A percentile compares a stretch with the other conserved stretches of the same genome.
These are phyloP conservation scores for Phytomonas francai DNA, from an alignment of 208 protist genomes.

Conservation along the genomic window DNA sequence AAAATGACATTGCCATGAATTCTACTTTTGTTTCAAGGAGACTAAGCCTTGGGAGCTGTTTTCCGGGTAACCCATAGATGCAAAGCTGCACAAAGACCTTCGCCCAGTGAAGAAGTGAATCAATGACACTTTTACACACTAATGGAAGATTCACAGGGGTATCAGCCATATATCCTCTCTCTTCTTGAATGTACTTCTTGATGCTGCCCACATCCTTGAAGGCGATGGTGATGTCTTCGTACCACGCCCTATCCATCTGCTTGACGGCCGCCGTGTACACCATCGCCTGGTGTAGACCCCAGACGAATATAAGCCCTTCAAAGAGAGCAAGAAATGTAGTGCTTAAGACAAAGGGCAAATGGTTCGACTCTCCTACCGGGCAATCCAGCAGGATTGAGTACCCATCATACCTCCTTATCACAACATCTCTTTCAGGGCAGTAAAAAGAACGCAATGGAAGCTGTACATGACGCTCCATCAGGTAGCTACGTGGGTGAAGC, in stretches of 20 bases:
- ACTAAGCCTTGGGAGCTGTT: not conserved
- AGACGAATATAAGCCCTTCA: slow-evolving; percentile 40
- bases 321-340: slow-evolving; percentile 37
- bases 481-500: slow-evolving; percentile 59
- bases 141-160: not conserved
- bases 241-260: slow-evolving; percentile 15
- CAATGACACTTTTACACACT: not conserved
- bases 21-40: not conserved
- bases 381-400: slow-evolving; percentile 62
- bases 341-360: slow-evolving; percentile 45
- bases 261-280: not conserved
- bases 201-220: not conserved
- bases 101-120: not conserved
- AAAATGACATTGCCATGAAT: not conserved
- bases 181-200: not conserved
- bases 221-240: slow-evolving; percentile 18
- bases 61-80: not conserved
- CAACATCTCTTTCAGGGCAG: slow-evolving; percentile 57
- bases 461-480: slow-evolving; percentile 42
- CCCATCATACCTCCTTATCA: slow-evolving; percentile 64
- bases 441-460: slow-evolving; percentile 73
- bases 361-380: slow-evolving; percentile 58
- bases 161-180: not conserved
- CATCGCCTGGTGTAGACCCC: slow-evolving; percentile 32
- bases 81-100: not conserved